A percentile compares a stretch with the other conserved stretches of the same genome.
These are phyloP conservation scores for Copromyces sp. DNA, from an alignment of 495 filamentous ascomycete species.

Conservation along the genomic window DNA sequence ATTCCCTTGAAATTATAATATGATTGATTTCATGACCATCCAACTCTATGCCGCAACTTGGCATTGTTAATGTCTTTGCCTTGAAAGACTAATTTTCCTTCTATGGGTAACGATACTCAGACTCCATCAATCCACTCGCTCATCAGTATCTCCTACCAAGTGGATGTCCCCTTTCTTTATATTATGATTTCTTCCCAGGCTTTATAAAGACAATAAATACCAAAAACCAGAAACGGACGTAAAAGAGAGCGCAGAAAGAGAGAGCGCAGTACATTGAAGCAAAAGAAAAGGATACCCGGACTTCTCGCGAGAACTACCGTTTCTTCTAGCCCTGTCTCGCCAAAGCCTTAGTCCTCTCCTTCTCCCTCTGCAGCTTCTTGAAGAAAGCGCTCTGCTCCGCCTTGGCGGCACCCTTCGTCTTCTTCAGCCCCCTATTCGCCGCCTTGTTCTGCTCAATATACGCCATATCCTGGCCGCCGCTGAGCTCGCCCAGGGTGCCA, in stretches of 20 bases:
- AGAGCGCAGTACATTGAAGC: background rate
- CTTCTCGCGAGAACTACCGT: background rate
- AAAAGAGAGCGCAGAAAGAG: background rate
- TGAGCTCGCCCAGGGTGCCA: constrained; percentile 72
- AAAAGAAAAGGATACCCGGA: background rate
- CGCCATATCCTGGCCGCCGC: constrained; percentile 90
- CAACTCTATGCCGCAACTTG: background rate
- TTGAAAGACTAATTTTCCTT: background rate
- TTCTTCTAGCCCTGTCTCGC: background rate
- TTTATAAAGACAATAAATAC: background rate
- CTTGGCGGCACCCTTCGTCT: constrained; percentile 48
- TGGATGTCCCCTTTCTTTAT: background rate
- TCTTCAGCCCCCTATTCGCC: constrained; percentile 58
- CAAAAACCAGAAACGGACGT: background rate
- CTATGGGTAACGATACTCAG: background rate
- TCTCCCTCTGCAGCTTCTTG: constrained; percentile 72
- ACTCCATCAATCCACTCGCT: background rate
- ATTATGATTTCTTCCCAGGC: background rate
- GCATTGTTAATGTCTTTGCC: background rate
- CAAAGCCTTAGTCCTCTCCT: constrained; percentile 20
- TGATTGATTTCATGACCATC: background rate
- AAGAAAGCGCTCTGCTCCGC: constrained; percentile 49
- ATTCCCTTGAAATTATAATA: background rate
- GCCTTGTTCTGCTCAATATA: constrained; percentile 86
- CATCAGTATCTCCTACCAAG: background rate